These are phyloP conservation scores for Vigna radiata DNA, from an alignment of 306 rosid species.

Conservation along the genomic window DNA sequence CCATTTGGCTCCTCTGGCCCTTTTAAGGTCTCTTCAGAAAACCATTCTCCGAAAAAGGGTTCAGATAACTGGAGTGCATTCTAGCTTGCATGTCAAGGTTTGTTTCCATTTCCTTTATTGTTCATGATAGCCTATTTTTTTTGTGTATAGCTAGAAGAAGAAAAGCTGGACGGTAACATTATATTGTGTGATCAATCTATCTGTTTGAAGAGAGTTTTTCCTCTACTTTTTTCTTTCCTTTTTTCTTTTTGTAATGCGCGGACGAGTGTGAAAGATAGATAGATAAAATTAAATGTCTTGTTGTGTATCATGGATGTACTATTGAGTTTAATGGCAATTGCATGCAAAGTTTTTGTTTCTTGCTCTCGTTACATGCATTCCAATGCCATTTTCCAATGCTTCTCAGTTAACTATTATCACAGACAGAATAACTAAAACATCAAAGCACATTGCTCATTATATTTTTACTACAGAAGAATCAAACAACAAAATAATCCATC, in stretches of 20 bases:
- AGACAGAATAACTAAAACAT: background rate
- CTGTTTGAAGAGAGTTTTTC: constrained; percentile 43
- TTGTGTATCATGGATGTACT: constrained; percentile 42
- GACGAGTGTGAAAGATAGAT: constrained; percentile 16
- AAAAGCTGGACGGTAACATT: constrained; percentile 47
- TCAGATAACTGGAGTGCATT: constrained; percentile 90
- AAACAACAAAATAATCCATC: background rate
- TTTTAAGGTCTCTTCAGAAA: constrained; percentile 80
- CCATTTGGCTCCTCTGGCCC: constrained; percentile 92
- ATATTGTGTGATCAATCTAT: constrained; percentile 55
- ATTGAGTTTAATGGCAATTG: constrained; percentile 28
- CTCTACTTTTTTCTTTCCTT: background rate
- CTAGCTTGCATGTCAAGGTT: constrained; percentile 46
- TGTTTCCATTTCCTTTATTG: constrained; percentile 56
- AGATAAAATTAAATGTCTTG: constrained; percentile 30
- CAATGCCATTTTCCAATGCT: background rate
- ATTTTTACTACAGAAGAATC: background rate
- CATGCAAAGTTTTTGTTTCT: background rate
- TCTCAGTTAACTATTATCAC: background rate
- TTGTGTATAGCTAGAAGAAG: constrained; percentile 75
- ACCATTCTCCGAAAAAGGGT: constrained; percentile 67
- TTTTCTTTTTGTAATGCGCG: constrained; percentile 29
- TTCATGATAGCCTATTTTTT: constrained; percentile 58
- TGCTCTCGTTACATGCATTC: background rate
- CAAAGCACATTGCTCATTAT: background rate